Conservation (phyloP, 176 grass and related monocot species). For the Canna indica region DNA sequence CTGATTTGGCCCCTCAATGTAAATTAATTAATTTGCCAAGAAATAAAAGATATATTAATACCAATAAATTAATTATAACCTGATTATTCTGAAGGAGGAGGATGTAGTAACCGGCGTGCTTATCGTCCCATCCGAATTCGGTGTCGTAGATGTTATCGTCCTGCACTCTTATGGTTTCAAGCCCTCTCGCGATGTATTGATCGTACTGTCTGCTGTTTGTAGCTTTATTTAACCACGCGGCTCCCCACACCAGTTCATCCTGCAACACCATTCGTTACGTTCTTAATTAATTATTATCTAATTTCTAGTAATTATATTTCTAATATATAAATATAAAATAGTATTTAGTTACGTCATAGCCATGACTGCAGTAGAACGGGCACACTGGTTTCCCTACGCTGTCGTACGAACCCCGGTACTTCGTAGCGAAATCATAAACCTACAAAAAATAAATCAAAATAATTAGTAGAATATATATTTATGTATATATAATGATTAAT, state of each 20-base stretch:
- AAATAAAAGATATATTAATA: too few relatives aligned
- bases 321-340: too few relatives aligned
- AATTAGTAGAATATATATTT: neutral
- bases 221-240: neutral
- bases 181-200: too few relatives aligned
- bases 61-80: too few relatives aligned
- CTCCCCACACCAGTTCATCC: constrained; percentile 4
- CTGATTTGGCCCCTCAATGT: too few relatives aligned
- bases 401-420: neutral
- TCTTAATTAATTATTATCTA: neutral
- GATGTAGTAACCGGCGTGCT: neutral
- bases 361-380: constrained; percentile 6
- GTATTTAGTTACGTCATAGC: constrained; percentile 2
- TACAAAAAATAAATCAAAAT: neutral
- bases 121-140: constrained; percentile 8
- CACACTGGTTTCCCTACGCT: neutral
- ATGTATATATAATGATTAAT: neutral
- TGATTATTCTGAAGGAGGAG: neutral
- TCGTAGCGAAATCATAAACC: neutral
- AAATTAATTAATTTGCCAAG: too few relatives aligned
- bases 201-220: too few relatives aligned
- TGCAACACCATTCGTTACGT: too few relatives aligned
- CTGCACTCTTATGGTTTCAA: too few relatives aligned
- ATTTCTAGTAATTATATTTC: neutral
- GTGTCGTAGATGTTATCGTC: too few relatives aligned